Evolutionary conservation across 306 rosid genomes (phyloP).

Genomic region (Betula pendula): DNA sequence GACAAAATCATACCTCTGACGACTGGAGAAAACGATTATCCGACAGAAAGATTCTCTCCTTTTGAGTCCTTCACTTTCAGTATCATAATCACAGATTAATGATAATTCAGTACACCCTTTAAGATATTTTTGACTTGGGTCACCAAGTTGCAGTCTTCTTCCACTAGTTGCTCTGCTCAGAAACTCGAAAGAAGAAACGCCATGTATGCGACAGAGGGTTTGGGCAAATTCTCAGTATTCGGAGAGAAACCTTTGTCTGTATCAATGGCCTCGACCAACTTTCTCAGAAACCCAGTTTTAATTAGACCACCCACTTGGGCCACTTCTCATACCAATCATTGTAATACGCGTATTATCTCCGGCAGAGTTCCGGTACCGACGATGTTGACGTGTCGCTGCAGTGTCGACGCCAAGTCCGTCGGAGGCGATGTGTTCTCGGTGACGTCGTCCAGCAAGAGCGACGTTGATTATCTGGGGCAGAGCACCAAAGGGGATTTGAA

Average conservation of each 20-base stretch:
- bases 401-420: slow-evolving; percentile 45
- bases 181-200: not conserved
- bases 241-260: slow-evolving; percentile 18
- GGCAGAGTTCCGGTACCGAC: slow-evolving; percentile 3
- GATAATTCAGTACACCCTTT: too few species aligned
- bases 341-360: slow-evolving; percentile 1
- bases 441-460: slow-evolving; percentile 59
- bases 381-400: slow-evolving; percentile 22
- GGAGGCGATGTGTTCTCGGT: slow-evolving; percentile 64
- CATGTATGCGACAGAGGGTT: slow-evolving; percentile 44
- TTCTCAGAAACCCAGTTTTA: slow-evolving; percentile 28
- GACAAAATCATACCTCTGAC: too few species aligned
- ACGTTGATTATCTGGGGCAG: slow-evolving; percentile 87
- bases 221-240: slow-evolving; percentile 30
- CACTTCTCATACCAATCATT: not conserved
- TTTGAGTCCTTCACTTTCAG: not conserved
- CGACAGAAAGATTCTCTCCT: not conserved
- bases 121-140: not conserved
- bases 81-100: too few species aligned
- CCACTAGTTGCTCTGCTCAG: not conserved
- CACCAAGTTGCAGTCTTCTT: not conserved
- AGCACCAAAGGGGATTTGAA: slow-evolving; percentile 97
- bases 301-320: slow-evolving; percentile 20
- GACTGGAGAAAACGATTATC: not conserved
- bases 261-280: slow-evolving; percentile 26